Conservation (phyloP, 257 asterid species). For the Marsdenia floribunda region DNA sequence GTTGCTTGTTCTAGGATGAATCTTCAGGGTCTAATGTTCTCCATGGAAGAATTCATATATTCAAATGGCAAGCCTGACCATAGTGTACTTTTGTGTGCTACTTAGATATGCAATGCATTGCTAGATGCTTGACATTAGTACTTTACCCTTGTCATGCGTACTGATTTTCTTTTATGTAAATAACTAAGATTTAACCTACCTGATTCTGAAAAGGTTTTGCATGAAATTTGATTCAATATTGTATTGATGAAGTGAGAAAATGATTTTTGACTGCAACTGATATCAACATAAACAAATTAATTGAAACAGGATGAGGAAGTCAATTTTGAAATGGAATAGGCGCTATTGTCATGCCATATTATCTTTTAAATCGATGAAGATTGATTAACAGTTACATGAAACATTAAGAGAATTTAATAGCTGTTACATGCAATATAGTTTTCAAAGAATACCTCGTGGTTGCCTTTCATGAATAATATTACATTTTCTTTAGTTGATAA, state of each 20-base stretch:
- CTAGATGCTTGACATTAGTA: too few relatives aligned
- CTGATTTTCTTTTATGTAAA: too few relatives aligned
- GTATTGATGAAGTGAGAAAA: neutral
- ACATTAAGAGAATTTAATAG: neutral
- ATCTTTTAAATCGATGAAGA: neutral
- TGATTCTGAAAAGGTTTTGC: neutral
- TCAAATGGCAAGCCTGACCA: too few relatives aligned
- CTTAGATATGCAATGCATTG: too few relatives aligned
- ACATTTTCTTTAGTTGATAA: neutral
- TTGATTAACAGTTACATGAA: neutral
- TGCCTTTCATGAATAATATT: neutral
- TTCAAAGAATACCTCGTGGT: neutral
- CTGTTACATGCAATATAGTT: neutral
- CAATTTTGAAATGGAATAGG: neutral
- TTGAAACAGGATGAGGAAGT: neutral
- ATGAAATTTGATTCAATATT: neutral
- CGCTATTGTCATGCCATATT: neutral
- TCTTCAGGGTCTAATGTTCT: too few relatives aligned
- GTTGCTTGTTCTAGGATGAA: too few relatives aligned
- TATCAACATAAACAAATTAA: neutral
- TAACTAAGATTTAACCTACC: neutral
- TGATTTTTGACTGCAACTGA: neutral
- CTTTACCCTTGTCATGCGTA: too few relatives aligned
- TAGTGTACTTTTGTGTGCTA: too few relatives aligned
- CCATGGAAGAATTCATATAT: too few relatives aligned